These are phyloP conservation scores for Discostella pseudostelligera DNA, from an alignment of 108 stramenopile species.

Conservation along the genomic window DNA sequence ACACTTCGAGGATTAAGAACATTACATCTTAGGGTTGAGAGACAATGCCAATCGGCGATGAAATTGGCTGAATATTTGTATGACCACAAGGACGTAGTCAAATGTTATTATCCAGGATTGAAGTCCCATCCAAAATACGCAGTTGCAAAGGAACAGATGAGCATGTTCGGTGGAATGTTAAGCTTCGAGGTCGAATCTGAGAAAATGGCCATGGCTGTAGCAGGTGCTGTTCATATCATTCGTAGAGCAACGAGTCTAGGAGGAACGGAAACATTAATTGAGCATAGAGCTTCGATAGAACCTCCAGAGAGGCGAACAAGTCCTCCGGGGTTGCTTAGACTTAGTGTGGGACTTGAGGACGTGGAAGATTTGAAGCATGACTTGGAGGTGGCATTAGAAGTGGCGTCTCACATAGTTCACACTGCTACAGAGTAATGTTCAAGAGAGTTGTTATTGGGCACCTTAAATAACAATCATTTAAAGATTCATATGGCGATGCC, in stretches of 20 bases:
- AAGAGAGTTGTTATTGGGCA: too few relatives aligned
- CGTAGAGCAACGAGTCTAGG: slow-evolving; percentile 91
- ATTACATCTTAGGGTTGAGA: slow-evolving; percentile 71
- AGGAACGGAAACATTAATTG: slow-evolving; percentile 94
- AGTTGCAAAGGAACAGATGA: slow-evolving; percentile 53
- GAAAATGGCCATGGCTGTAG: slow-evolving; percentile 74
- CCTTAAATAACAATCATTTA: too few relatives aligned
- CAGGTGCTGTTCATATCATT: slow-evolving; percentile 68
- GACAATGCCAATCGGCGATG: slow-evolving; percentile 67
- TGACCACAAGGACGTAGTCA: slow-evolving; percentile 44
- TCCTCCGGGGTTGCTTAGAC: slow-evolving; percentile 82
- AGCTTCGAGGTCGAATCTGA: slow-evolving; percentile 81
- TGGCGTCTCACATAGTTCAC: slow-evolving; percentile 22
- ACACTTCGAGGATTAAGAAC: slow-evolving; percentile 85
- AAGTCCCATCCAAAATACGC: slow-evolving; percentile 80
- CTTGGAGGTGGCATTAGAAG: slow-evolving; percentile 65
- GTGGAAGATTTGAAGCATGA: slow-evolving; percentile 78
- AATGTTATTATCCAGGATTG: slow-evolving; percentile 92
- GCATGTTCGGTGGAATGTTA: slow-evolving; percentile 83
- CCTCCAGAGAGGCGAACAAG: slow-evolving; percentile 65
- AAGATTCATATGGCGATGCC: background rate
- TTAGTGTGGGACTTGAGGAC: slow-evolving; percentile 89
- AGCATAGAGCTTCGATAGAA: slow-evolving; percentile 92
- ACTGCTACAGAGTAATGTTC: too few relatives aligned
- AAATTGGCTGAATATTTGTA: slow-evolving; percentile 57